Base-by-base conservation (phyloP, 768 basidiomycete species). In the Agrocybe chaxingu region DNA sequence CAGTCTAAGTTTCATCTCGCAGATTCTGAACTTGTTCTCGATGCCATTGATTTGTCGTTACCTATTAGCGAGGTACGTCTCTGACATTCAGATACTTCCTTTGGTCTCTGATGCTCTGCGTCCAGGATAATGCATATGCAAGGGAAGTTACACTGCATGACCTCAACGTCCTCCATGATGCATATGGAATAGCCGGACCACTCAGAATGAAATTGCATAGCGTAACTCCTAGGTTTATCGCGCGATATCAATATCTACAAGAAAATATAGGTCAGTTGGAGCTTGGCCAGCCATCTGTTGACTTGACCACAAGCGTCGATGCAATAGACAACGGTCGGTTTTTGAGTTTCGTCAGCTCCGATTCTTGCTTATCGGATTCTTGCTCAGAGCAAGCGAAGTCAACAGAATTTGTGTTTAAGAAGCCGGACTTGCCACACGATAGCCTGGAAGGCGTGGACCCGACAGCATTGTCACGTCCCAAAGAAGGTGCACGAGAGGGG, bases 111-210 rank as follows among this genome's bases (percentile, higher is more conserved):
- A 35, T 8, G 11, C 37, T 40, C 42, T 37, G 3, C 24, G 24
- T 42, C 8, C 53, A 89, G 87, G 87, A 89, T 62, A 85, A 88
- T 60, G 65, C 82, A 29, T 81, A 82, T 61, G 74, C 82, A 5
- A 82, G 80, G 35, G 85, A 88, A 67, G 70, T 85, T 47, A 82
- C 82, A 48, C 69, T 89, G 42, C 87, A 89, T 62, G 87, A 89
- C 60, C 70, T 89, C 41, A 83, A 85, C 62, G 71, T 81, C 39
- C 65, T 89, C 30, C 85, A 89, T 60, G 85, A 87, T 59, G 82
- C 77, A 51, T 77, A 80, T 60, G 77, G 78, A 54, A 64, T 85
- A 50, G 54, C 68, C 57, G 87, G 87, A 30, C 83, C 84, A 5
- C 73, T 89, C 44, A 82, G 83, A 37, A 69, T 88, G 39, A 73